Evolutionary conservation across 2,329 filamentous ascomycete genomes (phyloP), one percentile per base, ranked within the genome.

Genomic region (Metarhizium humberi): DNA sequence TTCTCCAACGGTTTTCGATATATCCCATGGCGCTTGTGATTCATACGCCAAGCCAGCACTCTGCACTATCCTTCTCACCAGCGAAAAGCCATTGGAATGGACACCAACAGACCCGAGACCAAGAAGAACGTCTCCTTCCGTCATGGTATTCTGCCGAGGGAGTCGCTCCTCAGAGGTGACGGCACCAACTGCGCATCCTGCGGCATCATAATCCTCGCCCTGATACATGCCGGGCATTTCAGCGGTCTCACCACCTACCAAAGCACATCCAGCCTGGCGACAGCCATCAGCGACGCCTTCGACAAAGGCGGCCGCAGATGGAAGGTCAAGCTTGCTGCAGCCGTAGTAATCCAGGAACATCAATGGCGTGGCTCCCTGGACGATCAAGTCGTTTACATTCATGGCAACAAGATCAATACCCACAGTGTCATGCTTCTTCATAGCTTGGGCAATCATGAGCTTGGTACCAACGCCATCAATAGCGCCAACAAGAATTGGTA

Each of bases 261-360:
- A 80, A 16, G 92, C 92, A 66, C 92, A 96, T 48, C 87, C 87
- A 0, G 92, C 84, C 66, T 91, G 82, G 57, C 84, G 83, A 73
- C 94, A 99, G 50, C 94, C 94, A 34, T 86, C 80, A 2, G 92
- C 91, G 3, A 99, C 91, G 59, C 94, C 92, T 66, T 90, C 83
- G 45, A 99, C 88, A 67, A 99, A 97, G n/a, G 84, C 80, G 11
- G 88, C 85, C 0, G 91, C 90, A 4, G 84, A 84, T 42, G 84
- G 77, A 8, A 92, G 82, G 62, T 95, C 84, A 25, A 99, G 82
- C 69, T 87, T 87, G 71, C 89, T 91, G 78, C 92, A 96, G 58
- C 91, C 92, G 73, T 95, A 96, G 80, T 95, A 97, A 76, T 99
- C 94, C 59, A 97, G 85, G 80, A 99, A 97, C 78, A 94, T 94